Evolutionary conservation across 768 basidiomycete genomes (phyloP).

Genomic region (Pleurotus salmoneostramineus): DNA sequence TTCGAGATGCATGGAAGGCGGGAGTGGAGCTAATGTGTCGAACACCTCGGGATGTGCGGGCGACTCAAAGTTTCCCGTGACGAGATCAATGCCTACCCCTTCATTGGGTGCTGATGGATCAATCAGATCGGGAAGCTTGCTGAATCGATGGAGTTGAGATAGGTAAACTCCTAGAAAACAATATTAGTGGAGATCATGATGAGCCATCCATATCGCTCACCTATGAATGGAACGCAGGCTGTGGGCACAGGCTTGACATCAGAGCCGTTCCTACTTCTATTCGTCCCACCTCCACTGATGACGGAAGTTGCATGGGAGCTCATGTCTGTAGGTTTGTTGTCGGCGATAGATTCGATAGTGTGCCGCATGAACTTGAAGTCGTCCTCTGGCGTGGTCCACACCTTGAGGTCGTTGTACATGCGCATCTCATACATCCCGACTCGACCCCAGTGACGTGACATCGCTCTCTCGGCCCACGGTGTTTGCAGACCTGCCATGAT

Average conservation of each 20-base stretch:
- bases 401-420: slow-evolving; percentile 68
- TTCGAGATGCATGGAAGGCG: slow-evolving; percentile 74
- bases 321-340: slow-evolving; percentile 57
- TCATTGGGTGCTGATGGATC: slow-evolving; percentile 80
- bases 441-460: slow-evolving; percentile 64
- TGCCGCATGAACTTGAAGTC: slow-evolving; percentile 77
- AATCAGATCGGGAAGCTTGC: slow-evolving; percentile 72
- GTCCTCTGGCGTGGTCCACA: slow-evolving; percentile 56
- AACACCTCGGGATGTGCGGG: slow-evolving; percentile 81
- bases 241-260: slow-evolving; percentile 38
- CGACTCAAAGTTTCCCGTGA: slow-evolving; percentile 59
- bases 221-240: slow-evolving; percentile 81
- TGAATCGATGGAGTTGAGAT: slow-evolving; percentile 61
- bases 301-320: slow-evolving; percentile 52
- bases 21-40: slow-evolving; percentile 64
- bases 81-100: slow-evolving; percentile 59
- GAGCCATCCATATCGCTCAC: slow-evolving; percentile 34
- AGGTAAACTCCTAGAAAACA: slow-evolving; percentile 63
- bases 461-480: slow-evolving; percentile 63
- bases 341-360: slow-evolving; percentile 58
- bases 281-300: slow-evolving; percentile 38
- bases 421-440: slow-evolving; percentile 69
- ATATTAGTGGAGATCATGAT: not conserved
- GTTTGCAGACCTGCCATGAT: slow-evolving; percentile 74
- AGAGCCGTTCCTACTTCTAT: slow-evolving; percentile 35